phyloP scores from a whole-genome alignment of 1,139 yeast genomes.

The Casaregolazyma lundiana region DNA sequence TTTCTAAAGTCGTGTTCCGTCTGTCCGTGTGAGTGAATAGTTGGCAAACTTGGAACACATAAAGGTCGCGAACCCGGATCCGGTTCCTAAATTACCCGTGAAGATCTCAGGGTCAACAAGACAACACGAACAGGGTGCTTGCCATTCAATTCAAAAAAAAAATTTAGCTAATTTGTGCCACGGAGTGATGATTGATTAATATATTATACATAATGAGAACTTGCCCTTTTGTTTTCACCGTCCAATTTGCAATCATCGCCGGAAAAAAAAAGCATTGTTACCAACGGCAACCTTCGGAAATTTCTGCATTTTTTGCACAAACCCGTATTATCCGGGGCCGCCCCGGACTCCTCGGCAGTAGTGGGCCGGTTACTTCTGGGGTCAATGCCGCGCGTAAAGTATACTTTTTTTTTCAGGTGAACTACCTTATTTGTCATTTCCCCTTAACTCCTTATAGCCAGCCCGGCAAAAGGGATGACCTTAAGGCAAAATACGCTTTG shows the following conservation, averaged over 20 bases:
- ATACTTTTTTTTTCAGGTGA: neutral
- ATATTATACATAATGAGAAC: neutral
- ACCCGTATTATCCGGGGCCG: neutral
- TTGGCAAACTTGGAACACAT: neutral
- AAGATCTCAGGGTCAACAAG: neutral
- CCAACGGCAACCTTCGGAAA: neutral
- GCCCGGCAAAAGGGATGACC: no score
- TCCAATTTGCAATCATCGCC: neutral
- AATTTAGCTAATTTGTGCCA: neutral
- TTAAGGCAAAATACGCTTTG: no score
- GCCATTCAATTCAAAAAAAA: neutral
- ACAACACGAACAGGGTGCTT: neutral
- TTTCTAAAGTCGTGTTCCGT: neutral
- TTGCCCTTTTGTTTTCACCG: neutral
- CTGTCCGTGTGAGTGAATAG: conserved; percentile 1
- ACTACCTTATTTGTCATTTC: no score
- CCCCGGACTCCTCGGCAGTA: neutral
- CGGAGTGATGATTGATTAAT: no score
- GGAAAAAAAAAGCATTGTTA: no score
- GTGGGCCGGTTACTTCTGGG: neutral
- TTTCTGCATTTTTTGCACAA: neutral
- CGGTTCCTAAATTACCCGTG: conserved; percentile 1
- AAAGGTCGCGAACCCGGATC: conserved; percentile 1
- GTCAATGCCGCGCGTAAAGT: neutral
- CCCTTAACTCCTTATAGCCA: no score